Evolutionary conservation across 2,329 filamentous ascomycete genomes (phyloP).

Genomic region (Colletotrichum sp.): DNA sequence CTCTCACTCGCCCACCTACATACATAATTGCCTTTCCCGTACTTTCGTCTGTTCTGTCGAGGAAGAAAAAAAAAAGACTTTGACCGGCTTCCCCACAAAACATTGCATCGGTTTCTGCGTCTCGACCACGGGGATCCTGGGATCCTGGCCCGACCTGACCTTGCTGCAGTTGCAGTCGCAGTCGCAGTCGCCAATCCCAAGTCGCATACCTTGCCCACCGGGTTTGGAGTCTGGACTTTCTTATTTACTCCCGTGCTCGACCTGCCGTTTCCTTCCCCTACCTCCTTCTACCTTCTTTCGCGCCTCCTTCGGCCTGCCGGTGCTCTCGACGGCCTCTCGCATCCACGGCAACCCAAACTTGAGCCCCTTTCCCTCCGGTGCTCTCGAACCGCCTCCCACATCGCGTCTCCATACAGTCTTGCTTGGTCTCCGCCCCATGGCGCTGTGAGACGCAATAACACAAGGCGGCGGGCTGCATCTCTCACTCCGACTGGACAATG

Average conservation of each 20-base stretch:
- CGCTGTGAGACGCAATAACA: constrained; percentile 13
- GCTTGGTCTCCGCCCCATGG: not conserved
- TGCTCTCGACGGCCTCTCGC: not conserved
- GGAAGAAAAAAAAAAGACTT: not conserved
- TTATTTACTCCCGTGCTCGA: constrained; percentile 5
- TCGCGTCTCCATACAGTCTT: not conserved
- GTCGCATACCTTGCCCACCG: not conserved
- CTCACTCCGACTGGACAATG: constrained; percentile 19
- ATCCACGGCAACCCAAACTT: not conserved
- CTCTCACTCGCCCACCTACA: not conserved
- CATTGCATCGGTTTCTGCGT: constrained; percentile 17
- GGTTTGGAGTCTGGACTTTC: not conserved
- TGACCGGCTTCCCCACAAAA: constrained; percentile 17
- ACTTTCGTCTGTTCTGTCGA: not conserved
- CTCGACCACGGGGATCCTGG: constrained; percentile 14
- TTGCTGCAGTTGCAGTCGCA: not conserved
- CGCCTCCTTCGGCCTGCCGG: constrained; percentile 1
- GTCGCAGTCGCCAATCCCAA: not conserved
- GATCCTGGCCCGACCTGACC: not conserved
- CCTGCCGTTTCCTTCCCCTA: not conserved
- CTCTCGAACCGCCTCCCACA: not conserved
- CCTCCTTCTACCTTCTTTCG: not conserved
- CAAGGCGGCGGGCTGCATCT: constrained; percentile 18
- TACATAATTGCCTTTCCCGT: not conserved
- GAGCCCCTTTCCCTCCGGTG: not conserved